phyloP scores from a whole-genome alignment of 768 basidiomycete genomes.

The Russula olivacea region DNA sequence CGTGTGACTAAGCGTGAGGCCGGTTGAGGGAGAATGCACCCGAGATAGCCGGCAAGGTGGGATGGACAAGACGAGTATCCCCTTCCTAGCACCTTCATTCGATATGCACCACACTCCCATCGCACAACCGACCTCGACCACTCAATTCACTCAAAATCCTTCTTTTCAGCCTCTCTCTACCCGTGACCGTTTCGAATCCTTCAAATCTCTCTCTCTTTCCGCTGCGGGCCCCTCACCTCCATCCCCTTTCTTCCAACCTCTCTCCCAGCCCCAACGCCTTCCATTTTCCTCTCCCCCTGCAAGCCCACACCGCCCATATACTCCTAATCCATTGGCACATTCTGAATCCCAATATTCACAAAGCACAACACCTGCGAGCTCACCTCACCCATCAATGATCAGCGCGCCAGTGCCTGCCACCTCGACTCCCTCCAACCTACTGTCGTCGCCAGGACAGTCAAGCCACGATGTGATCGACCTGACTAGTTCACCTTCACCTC shows the following conservation, averaged over 20 bases:
- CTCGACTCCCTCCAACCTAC: slow-evolving; percentile 8
- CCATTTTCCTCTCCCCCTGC: not conserved
- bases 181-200: slow-evolving; percentile 16
- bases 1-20: not conserved
- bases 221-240: slow-evolving; percentile 10
- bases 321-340: not conserved
- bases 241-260: slow-evolving; percentile 14
- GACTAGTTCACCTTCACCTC: slow-evolving; percentile 16
- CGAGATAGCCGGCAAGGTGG: too few relatives aligned
- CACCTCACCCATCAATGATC: slow-evolving; percentile 14
- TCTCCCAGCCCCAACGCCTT: not conserved
- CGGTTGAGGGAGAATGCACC: not conserved
- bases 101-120: slow-evolving; percentile 5
- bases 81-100: slow-evolving; percentile 5
- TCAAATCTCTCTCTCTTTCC: slow-evolving; percentile 11
- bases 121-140: not conserved
- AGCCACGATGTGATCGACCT: slow-evolving; percentile 15
- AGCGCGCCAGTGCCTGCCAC: slow-evolving; percentile 25
- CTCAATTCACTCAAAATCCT: not conserved
- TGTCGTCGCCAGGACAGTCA: slow-evolving; percentile 8
- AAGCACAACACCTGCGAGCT: slow-evolving; percentile 6
- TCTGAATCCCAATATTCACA: not conserved
- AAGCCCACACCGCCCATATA: not conserved
- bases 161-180: too few relatives aligned
- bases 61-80: not conserved